phyloP scores from a whole-genome alignment of 169 alveolate genomes.

The Eimeria falciformis region DNA sequence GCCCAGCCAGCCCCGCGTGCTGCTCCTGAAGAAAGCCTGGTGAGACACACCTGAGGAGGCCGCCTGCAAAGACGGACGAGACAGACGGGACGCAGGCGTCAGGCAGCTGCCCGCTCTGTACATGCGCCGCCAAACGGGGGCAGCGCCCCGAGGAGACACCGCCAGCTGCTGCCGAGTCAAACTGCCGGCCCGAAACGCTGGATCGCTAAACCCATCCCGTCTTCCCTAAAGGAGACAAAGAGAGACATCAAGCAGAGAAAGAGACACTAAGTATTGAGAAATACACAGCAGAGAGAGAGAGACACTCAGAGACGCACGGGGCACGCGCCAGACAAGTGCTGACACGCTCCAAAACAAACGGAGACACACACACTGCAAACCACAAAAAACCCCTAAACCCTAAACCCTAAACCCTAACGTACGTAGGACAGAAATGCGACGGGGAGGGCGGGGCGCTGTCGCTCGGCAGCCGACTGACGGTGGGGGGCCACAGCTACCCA shows the following conservation, averaged over 20 bases:
- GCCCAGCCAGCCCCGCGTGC: not conserved
- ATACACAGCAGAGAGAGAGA: not conserved
- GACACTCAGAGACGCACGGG: no score
- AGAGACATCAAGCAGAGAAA: not conserved
- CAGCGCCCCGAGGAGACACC: constrained; percentile 6
- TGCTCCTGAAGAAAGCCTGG: no score
- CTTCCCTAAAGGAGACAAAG: not conserved
- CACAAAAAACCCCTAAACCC: not conserved
- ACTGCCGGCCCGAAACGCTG: not conserved
- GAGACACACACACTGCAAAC: not conserved
- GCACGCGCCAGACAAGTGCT: no score
- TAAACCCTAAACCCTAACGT: not conserved
- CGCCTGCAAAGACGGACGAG: constrained; percentile 1
- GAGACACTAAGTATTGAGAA: not conserved
- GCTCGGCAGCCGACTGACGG: not conserved
- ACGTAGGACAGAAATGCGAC: constrained; percentile 1
- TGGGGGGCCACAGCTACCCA: constrained; percentile 30
- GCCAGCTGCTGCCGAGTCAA: constrained; percentile 15
- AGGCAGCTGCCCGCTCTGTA: constrained; percentile 33
- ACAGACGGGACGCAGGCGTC: constrained; percentile 14
- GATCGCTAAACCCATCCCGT: not conserved
- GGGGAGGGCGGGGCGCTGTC: constrained; percentile 17
- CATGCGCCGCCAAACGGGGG: not conserved
- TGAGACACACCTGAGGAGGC: not conserved
- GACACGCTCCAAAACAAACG: no score